These are phyloP conservation scores for Planoprotostelium fungivorum DNA, from an alignment of 78 protist species.

Conservation along the genomic window DNA sequence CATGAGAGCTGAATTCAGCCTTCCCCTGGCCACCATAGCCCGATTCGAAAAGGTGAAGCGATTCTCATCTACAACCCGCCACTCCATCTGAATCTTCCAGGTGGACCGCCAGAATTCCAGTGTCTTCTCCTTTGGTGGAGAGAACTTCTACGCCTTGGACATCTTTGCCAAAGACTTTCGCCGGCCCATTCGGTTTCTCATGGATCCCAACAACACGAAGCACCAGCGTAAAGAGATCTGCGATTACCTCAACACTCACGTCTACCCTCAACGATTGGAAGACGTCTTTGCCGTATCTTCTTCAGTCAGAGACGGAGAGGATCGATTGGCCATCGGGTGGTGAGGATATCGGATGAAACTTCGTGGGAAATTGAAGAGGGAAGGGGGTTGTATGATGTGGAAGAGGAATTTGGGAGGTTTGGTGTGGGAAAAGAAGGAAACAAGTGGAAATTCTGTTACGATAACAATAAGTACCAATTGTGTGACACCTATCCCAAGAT, in stretches of 20 bases:
- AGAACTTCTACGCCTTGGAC: neutral
- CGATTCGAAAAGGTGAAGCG: neutral
- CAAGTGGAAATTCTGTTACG: slow-evolving; percentile 56
- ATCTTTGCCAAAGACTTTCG: neutral
- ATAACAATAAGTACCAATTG: slow-evolving; percentile 39
- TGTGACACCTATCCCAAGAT: slow-evolving; percentile 63
- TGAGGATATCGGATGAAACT: neutral
- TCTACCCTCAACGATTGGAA: neutral
- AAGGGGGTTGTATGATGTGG: neutral
- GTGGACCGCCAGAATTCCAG: neutral
- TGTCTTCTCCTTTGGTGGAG: neutral
- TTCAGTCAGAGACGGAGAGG: neutral
- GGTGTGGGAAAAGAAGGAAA: neutral
- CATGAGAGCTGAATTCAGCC: neutral
- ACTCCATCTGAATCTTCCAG: neutral
- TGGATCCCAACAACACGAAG: neutral
- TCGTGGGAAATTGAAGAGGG: neutral
- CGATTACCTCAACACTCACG: neutral
- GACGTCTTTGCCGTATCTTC: neutral
- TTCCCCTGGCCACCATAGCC: neutral
- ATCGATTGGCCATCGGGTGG: neutral
- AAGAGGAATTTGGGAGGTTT: neutral
- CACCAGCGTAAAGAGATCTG: neutral
- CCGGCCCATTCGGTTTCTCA: neutral
- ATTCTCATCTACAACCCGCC: neutral